A percentile compares a stretch with the other conserved stretches of the same genome.
phyloP scores from a whole-genome alignment of 164 flowering plant species.

The Saururus chinensis region DNA sequence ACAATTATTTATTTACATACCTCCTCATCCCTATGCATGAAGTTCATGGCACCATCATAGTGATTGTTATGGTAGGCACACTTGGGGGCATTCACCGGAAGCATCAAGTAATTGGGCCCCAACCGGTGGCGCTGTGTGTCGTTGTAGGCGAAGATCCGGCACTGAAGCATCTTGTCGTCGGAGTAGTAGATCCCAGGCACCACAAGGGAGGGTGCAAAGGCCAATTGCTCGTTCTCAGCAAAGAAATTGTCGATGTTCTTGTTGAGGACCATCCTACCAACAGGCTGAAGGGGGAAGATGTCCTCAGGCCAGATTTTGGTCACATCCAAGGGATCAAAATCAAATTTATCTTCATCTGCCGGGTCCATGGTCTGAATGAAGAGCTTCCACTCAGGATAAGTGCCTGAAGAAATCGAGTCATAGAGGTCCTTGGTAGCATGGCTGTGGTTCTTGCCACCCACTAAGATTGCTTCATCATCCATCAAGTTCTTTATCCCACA shows the following conservation, averaged over 20 bases:
- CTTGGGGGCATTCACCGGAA: constrained; percentile 83
- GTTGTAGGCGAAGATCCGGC: constrained; percentile 61
- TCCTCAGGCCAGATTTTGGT: constrained; percentile 96
- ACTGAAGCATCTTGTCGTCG: constrained; percentile 74
- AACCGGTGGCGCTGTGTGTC: constrained; percentile 90
- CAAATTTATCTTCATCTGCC: constrained; percentile 64
- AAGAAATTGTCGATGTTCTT: constrained; percentile 86
- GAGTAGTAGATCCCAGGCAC: constrained; percentile 83
- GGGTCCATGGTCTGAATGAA: constrained; percentile 75
- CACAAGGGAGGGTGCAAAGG: constrained; percentile 60
- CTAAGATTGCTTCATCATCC: constrained; percentile 63
- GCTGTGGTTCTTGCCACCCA: constrained; percentile 81
- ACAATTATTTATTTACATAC: constrained; percentile 28
- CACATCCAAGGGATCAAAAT: constrained; percentile 78
- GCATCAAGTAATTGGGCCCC: constrained; percentile 84
- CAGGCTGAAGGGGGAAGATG: constrained; percentile 69
- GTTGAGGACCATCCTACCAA: constrained; percentile 79
- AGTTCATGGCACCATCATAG: constrained; percentile 85
- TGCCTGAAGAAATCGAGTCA: constrained; percentile 74
- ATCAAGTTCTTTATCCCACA: constrained; percentile 64
- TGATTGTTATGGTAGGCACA: constrained; percentile 79
- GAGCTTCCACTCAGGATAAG: constrained; percentile 85
- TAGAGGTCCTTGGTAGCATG: constrained; percentile 86
- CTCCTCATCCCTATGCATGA: constrained; percentile 94
- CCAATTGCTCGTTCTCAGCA: constrained; percentile 79